Conservation (phyloP, 257 asterid species). For the Gentiana straminea region DNA sequence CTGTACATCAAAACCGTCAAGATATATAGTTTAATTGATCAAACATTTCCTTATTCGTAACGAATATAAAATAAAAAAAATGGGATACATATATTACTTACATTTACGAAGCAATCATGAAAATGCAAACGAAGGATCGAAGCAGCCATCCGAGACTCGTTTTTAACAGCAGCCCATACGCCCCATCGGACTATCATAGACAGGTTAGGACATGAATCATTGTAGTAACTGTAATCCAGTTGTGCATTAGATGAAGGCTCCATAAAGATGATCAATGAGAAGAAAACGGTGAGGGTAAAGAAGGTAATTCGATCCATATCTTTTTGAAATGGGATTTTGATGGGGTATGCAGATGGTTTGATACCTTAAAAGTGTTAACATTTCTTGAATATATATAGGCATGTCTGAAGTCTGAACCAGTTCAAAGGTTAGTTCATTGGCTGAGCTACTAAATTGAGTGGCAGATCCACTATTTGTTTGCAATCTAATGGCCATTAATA, state of each 20-base stretch:
- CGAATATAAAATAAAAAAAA: background rate
- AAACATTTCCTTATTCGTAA: background rate
- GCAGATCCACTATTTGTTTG: slow-evolving; percentile 43
- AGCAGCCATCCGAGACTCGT: slow-evolving; percentile 60
- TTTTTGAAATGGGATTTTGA: background rate
- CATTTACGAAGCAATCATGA: slow-evolving; percentile 70
- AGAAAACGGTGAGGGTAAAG: slow-evolving; percentile 3
- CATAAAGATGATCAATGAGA: slow-evolving; percentile 10
- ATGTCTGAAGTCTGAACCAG: slow-evolving; percentile 2
- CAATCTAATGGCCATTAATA: slow-evolving; percentile 23
- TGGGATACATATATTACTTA: slow-evolving; percentile 9
- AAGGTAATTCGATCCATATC: slow-evolving; percentile 25
- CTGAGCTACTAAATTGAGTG: slow-evolving; percentile 26
- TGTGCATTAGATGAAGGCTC: slow-evolving; percentile 13
- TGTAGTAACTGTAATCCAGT: slow-evolving; percentile 37
- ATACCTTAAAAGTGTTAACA: slow-evolving; percentile 2
- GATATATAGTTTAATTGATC: background rate
- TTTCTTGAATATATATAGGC: slow-evolving; percentile 34
- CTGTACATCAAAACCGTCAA: slow-evolving; percentile 13
- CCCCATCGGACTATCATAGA: slow-evolving; percentile 33
- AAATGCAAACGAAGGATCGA: slow-evolving; percentile 63
- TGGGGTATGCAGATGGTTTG: background rate
- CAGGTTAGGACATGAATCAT: slow-evolving; percentile 47
- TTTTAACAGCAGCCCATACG: slow-evolving; percentile 46
- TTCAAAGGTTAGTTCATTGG: slow-evolving; percentile 16